Base-by-base conservation (phyloP, 2,329 filamentous ascomycete species). In the Aspergillus luchuensis region DNA sequence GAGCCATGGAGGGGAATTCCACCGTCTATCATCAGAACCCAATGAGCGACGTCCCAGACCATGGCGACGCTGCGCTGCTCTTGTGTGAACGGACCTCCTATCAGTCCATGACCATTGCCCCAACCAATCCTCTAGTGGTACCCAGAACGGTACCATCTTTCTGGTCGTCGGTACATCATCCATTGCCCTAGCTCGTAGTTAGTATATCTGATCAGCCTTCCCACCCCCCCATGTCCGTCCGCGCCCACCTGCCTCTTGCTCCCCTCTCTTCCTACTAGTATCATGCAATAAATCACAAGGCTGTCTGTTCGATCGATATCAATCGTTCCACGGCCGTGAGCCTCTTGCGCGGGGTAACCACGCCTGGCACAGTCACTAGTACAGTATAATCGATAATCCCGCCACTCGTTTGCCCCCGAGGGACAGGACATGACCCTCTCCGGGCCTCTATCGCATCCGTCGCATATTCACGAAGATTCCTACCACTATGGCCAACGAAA, bases 201-300 rank as follows among this genome's bases (percentile, higher is more conserved):
- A 61, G 60, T 71, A 70, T 71, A 71, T 63, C 63, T 65, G 58
- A 60, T 63, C 54, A 63, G 53, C 61, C 56, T 23, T 11, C 39
- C 33, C 33, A 36, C 38, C 51, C 49, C 49, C 51, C 38, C 53
- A 56, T 56, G 53, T 47, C 49, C 56, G 49, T 58, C 58, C 41
- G 57, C 15, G 54, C 49, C 59, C 54, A 59, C 54, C 48, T 63
- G 59, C 36, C 57, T 55, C 50, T 61, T 59, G 25, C 53, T 57
- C 56, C 58, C 60, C 62, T 55, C 49, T 54, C 54, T 51, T 51
- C 39, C 57, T 41, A 36, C 57, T 41, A 36, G 47, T 36, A 36
- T 36, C 50, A 58, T 56, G 59, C 58, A 48, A 55, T 58, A 57
- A 56, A 36, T 4, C 23, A 50, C 45, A 52, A 58, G 8, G 15